These are phyloP conservation scores for Pholiota adiposa DNA, from an alignment of 1,284 basidiomycete species.

Conservation along the genomic window DNA sequence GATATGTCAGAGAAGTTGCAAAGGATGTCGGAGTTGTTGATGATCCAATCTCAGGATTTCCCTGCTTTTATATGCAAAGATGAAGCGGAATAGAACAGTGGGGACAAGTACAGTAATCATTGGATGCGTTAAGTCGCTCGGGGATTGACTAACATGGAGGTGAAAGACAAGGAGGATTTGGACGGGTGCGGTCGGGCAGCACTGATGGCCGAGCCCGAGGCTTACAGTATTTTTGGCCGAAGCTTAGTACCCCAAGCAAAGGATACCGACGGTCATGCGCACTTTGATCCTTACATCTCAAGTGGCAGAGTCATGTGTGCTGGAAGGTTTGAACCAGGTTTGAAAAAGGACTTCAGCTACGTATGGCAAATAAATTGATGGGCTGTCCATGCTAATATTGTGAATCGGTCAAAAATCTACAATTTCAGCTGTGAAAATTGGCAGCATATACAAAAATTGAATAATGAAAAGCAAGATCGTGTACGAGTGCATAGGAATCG, in stretches of 20 bases:
- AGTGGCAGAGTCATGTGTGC: no score
- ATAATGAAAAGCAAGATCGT: no score
- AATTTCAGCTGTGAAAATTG: no score
- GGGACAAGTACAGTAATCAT: not conserved
- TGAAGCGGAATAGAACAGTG: not conserved
- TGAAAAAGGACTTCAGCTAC: no score
- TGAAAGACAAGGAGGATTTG: not conserved
- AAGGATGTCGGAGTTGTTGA: not conserved
- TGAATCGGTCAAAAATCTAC: no score
- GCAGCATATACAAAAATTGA: no score
- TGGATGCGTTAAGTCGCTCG: not conserved
- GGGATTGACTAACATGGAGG: not conserved
- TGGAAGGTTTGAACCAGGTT: no score
- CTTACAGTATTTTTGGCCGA: not conserved
- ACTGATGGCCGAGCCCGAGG: not conserved
- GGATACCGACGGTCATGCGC: no score
- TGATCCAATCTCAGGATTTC: not conserved
- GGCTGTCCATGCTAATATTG: no score
- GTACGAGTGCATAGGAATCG: no score
- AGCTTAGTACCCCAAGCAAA: not conserved
- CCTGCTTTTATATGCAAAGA: not conserved
- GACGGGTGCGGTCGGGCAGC: not conserved
- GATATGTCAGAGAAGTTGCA: not conserved
- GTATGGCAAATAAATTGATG: no score
- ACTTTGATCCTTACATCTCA: not conserved